Evolutionary conservation across 768 basidiomycete genomes (phyloP).

Genomic region (Galerina sulciceps): DNA sequence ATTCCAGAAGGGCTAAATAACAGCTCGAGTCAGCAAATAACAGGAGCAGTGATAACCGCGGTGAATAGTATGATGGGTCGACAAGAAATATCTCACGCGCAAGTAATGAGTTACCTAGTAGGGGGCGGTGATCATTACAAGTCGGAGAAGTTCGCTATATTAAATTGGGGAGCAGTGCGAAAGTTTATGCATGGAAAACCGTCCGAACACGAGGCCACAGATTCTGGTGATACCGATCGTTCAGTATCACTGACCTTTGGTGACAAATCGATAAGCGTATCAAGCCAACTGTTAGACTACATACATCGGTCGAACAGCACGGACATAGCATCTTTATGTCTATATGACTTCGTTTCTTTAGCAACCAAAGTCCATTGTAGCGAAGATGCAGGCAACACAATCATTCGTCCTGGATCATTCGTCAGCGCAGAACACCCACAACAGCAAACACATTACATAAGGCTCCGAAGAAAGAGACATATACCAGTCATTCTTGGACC

Average conservation of each 20-base stretch:
- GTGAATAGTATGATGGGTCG: constrained; percentile 17
- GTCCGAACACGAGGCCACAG: neutral
- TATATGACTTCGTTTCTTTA: neutral
- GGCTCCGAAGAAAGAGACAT: neutral
- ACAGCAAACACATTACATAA: neutral
- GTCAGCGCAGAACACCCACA: neutral
- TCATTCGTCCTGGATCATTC: neutral
- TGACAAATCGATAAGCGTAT: neutral
- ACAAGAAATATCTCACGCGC: constrained; percentile 33
- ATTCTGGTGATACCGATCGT: neutral
- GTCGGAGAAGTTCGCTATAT: neutral
- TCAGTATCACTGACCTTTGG: neutral
- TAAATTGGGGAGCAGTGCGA: neutral
- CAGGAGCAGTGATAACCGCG: constrained; percentile 11
- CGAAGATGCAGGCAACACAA: neutral
- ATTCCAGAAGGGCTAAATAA: constrained; percentile 2
- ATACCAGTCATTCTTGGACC: neutral
- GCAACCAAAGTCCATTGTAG: neutral
- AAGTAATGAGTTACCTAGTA: constrained; percentile 31
- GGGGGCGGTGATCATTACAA: constrained; percentile 27
- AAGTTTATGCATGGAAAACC: neutral
- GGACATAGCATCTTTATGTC: neutral
- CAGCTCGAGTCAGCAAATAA: constrained; percentile 7
- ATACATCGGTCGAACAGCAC: neutral
- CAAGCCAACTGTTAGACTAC: neutral